Base-by-base conservation (phyloP, 352 stramenopile genomes). In the Phytophthora cryptogea region DNA sequence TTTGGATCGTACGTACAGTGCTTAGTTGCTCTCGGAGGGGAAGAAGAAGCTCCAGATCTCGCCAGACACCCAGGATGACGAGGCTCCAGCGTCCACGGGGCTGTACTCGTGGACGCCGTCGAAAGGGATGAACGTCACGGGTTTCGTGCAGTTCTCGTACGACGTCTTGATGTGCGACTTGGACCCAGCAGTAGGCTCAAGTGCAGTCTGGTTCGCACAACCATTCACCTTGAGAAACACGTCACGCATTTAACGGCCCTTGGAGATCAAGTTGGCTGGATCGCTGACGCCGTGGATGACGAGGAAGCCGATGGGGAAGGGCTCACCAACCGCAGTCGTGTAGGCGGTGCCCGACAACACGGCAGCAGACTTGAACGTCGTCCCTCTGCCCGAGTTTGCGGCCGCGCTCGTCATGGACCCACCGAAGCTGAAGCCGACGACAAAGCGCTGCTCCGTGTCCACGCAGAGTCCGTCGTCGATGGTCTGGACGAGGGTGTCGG, bases 371-470 rank as follows among this genome's bases (percentile, higher is more conserved):
- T 64, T 53, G 68, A 77, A 71, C 14, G 52, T 54, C 43, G 43
- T 54, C 8, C 55, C 52, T 16, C 49, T 59, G 5, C 59, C 59
- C 1, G 64, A 58, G 31, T 64, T 71, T 0, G 68, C 59, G 17
- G 74, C 17, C 1, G 68, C 48, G 44, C 74, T 59, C 37, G 47
- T 64, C 64, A 77, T 77, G 8, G 43, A 56, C 5, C 47, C 64
- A 27, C 64, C 68, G 23, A 55, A 77, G 44, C 59, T 74, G 56
- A 77, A 77, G 39, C 68, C 68, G 47, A 67, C 66, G n/a, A 63
- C 44, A 49, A 77, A 77, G 30, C 68, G 68, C 52, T 54, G 59
- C n/a, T 68, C 66, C 43, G 10, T 45, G 56, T 74, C 60, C 31
- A 77, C 60, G 26, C 68, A 77, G 6, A 77, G 45, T 3, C 31